Evolutionary conservation across 108 stramenopile genomes (phyloP), one percentile per base, ranked within the genome.

Genomic region (Parietichytrium sp.): DNA sequence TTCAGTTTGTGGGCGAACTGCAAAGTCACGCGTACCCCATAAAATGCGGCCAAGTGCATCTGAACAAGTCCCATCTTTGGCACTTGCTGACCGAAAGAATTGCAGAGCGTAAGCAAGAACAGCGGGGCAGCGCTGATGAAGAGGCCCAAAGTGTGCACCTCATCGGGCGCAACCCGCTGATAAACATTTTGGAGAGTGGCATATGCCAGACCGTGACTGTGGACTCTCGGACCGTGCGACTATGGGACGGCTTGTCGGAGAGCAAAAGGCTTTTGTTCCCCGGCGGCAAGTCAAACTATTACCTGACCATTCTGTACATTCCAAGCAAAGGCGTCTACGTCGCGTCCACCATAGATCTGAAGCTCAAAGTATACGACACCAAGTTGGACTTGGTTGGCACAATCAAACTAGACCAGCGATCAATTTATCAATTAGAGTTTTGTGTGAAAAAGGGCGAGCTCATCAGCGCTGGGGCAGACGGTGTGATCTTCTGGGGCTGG

Each of bases 401-500:
- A 0, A 45, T 72, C 0, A 23, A 33, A 6, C 61, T 72, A 8
- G 20, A 72, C 20, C 61, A 72, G 33, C 61, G 61, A 33, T 33
- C 61, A 47, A 42, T 72, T 16, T 72, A 72, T 27, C 38, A 72
- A 23, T 42, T 72, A n/a, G 45, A 38, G 3, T 72, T 45, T 25
- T 42, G 36, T 2, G 0, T 0, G 0, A n/a, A n/a, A 7, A 3
- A 33, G 16, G 38, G 45, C 10, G 61, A 72, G 20, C 61, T 72
- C 42, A 42, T 72, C n/a, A 72, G 61, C 42, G 61, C 61, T 0
- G 61, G 61, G 3, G 61, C 45, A 33, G 4, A 72, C 20, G 61
- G 61, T 23, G 61, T 72, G 8, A 72, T 42, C 6, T n/a, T 72
- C 15, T 72, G 61, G 61, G n/a, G 33, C 18, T 72, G 61, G 61